Evolutionary conservation across 768 basidiomycete genomes (phyloP).

Genomic region (Pleurotus cornucopiae): DNA sequence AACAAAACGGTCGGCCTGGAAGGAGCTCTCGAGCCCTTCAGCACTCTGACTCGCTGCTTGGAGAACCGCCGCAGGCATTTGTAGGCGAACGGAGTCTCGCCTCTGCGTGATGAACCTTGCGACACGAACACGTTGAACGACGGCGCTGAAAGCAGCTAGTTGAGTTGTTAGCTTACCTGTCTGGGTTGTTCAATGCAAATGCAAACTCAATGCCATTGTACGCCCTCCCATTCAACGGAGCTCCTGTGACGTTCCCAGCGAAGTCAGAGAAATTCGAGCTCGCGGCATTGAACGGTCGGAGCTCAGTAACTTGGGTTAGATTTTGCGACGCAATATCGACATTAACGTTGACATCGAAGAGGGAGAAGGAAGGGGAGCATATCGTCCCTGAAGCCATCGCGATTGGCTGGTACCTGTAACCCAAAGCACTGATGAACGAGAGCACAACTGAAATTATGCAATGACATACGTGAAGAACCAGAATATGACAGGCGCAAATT

Average conservation of each 20-base stretch:
- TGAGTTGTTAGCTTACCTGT: slow-evolving; percentile 15
- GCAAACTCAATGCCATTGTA: slow-evolving; percentile 45
- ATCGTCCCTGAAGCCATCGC: slow-evolving; percentile 39
- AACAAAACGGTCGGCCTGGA: slow-evolving; percentile 32
- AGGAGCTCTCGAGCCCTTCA: slow-evolving; percentile 33
- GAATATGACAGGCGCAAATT: slow-evolving; percentile 48
- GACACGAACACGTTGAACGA: neutral
- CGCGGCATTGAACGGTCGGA: slow-evolving; percentile 29
- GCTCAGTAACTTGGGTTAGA: slow-evolving; percentile 35
- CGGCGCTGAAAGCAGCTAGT: neutral
- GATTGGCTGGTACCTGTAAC: slow-evolving; percentile 28
- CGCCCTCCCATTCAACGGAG: slow-evolving; percentile 38
- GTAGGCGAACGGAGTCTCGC: slow-evolving; percentile 17
- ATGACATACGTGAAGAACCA: slow-evolving; percentile 49
- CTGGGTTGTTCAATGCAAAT: slow-evolving; percentile 38
- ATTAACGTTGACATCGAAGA: slow-evolving; percentile 40
- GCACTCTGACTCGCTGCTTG: slow-evolving; percentile 38
- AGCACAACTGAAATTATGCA: neutral
- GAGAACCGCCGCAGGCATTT: slow-evolving; percentile 48
- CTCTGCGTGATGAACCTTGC: neutral
- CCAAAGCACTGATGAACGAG: neutral
- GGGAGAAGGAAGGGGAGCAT: slow-evolving; percentile 40
- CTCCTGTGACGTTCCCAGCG: slow-evolving; percentile 41
- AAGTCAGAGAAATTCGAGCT: slow-evolving; percentile 34
- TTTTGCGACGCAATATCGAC: slow-evolving; percentile 42